Conservation (phyloP, 306 rosid genomes). For the Leucaena leucocephala region DNA sequence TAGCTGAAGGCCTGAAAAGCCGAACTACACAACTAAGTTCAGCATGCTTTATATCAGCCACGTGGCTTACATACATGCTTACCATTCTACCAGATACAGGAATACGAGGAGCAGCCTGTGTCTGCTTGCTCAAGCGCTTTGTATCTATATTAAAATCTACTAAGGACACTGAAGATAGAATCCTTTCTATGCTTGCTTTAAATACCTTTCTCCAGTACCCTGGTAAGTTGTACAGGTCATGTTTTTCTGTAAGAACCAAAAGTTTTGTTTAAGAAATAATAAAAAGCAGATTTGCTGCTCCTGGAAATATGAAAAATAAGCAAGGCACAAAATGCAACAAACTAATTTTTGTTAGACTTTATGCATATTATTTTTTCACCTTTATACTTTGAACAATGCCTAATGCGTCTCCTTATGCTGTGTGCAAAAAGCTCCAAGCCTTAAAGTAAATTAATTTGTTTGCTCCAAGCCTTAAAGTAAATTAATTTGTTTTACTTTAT, state of each 20-base stretch:
- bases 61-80: conserved; percentile 86
- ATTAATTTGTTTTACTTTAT: conserved; percentile 22
- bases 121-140: conserved; percentile 71
- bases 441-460: conserved; percentile 20
- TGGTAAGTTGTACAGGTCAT: conserved; percentile 53
- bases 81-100: conserved; percentile 85
- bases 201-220: conserved; percentile 70
- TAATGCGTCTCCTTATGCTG: not conserved
- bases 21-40: conserved; percentile 60
- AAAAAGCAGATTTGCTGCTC: not conserved
- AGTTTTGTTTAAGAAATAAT: conserved; percentile 16
- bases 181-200: conserved; percentile 83
- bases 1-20: conserved; percentile 86
- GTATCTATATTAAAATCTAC: conserved; percentile 71
- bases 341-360: not conserved
- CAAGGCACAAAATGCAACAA: no score
- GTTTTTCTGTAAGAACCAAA: conserved; percentile 5
- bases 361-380: conserved; percentile 4
- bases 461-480: not conserved
- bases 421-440: conserved; percentile 7
- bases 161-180: conserved; percentile 65
- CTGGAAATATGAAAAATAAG: no score
- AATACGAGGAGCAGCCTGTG: conserved; percentile 72
- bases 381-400: not conserved
- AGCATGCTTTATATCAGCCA: conserved; percentile 75